A percentile compares a stretch with the other conserved stretches of the same genome.
phyloP scores from a whole-genome alignment of 306 rosid genomes.

The Glycine latifolia region DNA sequence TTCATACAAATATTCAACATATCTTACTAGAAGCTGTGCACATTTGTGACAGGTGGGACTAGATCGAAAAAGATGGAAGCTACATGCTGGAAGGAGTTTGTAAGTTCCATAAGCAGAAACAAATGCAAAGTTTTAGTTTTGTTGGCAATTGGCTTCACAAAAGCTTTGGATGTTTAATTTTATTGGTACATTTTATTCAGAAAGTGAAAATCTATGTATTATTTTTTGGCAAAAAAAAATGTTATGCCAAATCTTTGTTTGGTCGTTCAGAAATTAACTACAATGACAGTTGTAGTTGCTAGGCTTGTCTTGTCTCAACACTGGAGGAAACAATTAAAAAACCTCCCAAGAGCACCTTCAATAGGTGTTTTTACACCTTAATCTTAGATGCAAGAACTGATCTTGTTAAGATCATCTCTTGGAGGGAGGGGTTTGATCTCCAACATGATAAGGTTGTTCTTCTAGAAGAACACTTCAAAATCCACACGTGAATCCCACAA shows the following conservation, averaged over 20 bases:
- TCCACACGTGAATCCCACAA: no score
- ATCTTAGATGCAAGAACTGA: no score
- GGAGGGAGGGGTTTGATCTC: no score
- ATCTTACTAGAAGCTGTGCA: slow-evolving; percentile 18
- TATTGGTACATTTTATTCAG: not conserved
- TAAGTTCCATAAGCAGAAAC: slow-evolving; percentile 19
- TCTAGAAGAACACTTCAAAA: no score
- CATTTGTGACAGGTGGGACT: slow-evolving; percentile 52
- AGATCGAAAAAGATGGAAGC: slow-evolving; percentile 55
- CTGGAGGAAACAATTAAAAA: not conserved
- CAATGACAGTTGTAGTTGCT: not conserved
- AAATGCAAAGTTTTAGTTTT: slow-evolving; percentile 23
- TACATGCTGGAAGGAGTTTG: slow-evolving; percentile 42
- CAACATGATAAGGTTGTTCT: no score
- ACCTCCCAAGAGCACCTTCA: slow-evolving; percentile 1
- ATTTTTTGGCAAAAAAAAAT: not conserved
- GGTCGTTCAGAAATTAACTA: not conserved
- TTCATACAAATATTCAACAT: not conserved
- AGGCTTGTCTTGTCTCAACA: slow-evolving; percentile 7
- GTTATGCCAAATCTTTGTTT: not conserved
- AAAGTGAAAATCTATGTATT: not conserved
- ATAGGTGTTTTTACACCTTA: not conserved
- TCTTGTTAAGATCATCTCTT: no score
- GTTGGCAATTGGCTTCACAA: slow-evolving; percentile 6
- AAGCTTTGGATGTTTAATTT: not conserved